Percentiles rank a stretch among this genome's conserved stretches.
Conservation (phyloP, 1,139 yeast species). For the Taphrina sp. region DNA sequence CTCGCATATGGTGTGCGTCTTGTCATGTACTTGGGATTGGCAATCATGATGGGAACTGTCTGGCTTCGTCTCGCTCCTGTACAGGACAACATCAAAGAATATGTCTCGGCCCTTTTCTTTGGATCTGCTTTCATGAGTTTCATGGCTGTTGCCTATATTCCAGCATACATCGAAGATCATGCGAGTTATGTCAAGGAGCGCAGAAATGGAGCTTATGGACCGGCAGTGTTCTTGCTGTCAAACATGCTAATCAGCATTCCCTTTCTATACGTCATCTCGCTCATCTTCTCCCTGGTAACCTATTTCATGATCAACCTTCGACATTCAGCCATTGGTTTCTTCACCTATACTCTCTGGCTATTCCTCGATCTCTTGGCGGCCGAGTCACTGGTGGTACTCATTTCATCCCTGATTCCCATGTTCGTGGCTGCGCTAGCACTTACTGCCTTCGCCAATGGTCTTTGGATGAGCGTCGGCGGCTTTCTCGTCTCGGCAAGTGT, state of each 20-base stretch:
- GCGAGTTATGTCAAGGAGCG: slow-evolving; percentile 44
- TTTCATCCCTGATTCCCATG: too few relatives aligned
- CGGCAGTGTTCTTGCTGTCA: slow-evolving; percentile 45
- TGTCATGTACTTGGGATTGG: too few relatives aligned
- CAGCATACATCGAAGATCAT: slow-evolving; percentile 48
- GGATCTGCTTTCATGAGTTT: slow-evolving; percentile 51
- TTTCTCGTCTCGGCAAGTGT: slow-evolving; percentile 46
- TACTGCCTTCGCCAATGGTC: slow-evolving; percentile 49
- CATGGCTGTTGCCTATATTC: slow-evolving; percentile 51
- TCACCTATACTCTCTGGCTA: too few relatives aligned
- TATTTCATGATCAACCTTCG: slow-evolving; percentile 48
- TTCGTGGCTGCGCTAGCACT: slow-evolving; percentile 49
- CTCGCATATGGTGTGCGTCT: too few relatives aligned
- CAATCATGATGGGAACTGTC: slow-evolving; percentile 50
- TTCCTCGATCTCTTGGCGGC: too few relatives aligned
- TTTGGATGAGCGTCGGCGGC: slow-evolving; percentile 53
- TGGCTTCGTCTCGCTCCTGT: slow-evolving; percentile 46
- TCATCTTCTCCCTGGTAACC: slow-evolving; percentile 45
- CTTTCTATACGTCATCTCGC: slow-evolving; percentile 45
- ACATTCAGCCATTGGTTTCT: slow-evolving; percentile 47
- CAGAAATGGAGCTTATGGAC: slow-evolving; percentile 48
- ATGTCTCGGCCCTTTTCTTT: slow-evolving; percentile 49
- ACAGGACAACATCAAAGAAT: slow-evolving; percentile 47
- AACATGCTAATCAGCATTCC: slow-evolving; percentile 49
- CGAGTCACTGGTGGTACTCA: too few relatives aligned